Percentiles rank a stretch among this genome's conserved stretches.
Conservation (phyloP, 768 basidiomycete genomes). For the Tephrocybe sp. region DNA sequence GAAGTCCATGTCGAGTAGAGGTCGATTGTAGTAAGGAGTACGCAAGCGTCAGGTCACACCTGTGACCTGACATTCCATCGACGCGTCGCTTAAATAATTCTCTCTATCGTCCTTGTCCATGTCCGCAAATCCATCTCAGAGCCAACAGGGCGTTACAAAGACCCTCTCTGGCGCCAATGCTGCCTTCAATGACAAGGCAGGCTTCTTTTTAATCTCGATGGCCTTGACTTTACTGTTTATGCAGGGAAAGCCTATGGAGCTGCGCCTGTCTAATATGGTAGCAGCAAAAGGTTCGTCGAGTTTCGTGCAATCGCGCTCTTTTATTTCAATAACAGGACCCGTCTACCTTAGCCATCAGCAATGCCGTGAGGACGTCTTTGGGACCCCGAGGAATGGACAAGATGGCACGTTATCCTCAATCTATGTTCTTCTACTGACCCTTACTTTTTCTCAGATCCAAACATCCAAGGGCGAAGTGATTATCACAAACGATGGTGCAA, state of each 20-base stretch:
- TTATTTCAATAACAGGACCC: not conserved
- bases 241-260: conserved; percentile 97
- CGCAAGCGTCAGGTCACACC: conserved; percentile 30
- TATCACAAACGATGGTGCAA: conserved; percentile 98
- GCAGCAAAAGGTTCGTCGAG: conserved; percentile 84
- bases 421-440: conserved; percentile 8
- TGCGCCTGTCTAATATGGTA: conserved; percentile 95
- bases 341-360: conserved; percentile 77
- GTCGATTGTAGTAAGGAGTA: conserved; percentile 9
- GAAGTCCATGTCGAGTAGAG: conserved; percentile 38
- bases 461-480: conserved; percentile 95
- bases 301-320: not conserved
- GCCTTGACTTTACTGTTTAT: conserved; percentile 27
- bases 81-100: conserved; percentile 29
- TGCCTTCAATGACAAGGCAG: conserved; percentile 86
- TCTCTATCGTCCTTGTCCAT: conserved; percentile 25
- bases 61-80: conserved; percentile 33
- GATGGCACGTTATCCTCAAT: conserved; percentile 63
- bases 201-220: conserved; percentile 2
- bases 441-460: conserved; percentile 70
- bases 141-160: conserved; percentile 43
- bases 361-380: conserved; percentile 94
- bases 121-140: conserved; percentile 34
- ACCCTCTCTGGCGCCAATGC: conserved; percentile 62
- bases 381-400: conserved; percentile 99